Evolutionary conservation across 2,329 filamentous ascomycete species (phyloP).

Genomic region (Clonostachys byssicola): DNA sequence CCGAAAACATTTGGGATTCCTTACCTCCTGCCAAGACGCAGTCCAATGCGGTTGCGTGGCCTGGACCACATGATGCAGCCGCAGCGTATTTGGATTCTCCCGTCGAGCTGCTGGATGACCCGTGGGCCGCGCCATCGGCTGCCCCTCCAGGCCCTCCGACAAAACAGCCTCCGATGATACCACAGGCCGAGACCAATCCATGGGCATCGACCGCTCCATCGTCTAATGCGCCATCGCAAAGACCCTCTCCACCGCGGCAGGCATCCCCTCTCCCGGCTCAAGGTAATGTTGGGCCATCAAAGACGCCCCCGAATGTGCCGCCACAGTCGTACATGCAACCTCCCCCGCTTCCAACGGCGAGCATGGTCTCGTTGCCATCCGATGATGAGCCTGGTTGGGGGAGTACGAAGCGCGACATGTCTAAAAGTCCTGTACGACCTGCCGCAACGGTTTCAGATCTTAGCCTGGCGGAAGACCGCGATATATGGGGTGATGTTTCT

Average conservation of each 20-base stretch:
- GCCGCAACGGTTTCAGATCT: slow-evolving; percentile 7
- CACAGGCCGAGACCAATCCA: background rate
- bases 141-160: no score
- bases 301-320: background rate
- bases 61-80: background rate
- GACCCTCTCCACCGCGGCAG: background rate
- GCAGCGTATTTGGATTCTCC: background rate
- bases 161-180: background rate
- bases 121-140: background rate
- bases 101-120: background rate
- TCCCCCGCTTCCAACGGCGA: slow-evolving; percentile 8
- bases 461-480: slow-evolving; percentile 12
- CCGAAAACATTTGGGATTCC: background rate
- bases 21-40: no score
- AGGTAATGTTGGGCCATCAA: background rate
- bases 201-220: background rate
- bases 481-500: slow-evolving; percentile 42
- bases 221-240: background rate
- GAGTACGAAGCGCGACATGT: slow-evolving; percentile 23
- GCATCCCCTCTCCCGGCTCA: background rate
- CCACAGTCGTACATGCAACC: background rate
- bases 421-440: slow-evolving; percentile 5
- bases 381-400: slow-evolving; percentile 29
- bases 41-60: background rate
- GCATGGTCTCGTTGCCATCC: slow-evolving; percentile 24